These are phyloP conservation scores for Heterobasidion irregulare DNA, from an alignment of 1,284 basidiomycete genomes.

Conservation along the genomic window DNA sequence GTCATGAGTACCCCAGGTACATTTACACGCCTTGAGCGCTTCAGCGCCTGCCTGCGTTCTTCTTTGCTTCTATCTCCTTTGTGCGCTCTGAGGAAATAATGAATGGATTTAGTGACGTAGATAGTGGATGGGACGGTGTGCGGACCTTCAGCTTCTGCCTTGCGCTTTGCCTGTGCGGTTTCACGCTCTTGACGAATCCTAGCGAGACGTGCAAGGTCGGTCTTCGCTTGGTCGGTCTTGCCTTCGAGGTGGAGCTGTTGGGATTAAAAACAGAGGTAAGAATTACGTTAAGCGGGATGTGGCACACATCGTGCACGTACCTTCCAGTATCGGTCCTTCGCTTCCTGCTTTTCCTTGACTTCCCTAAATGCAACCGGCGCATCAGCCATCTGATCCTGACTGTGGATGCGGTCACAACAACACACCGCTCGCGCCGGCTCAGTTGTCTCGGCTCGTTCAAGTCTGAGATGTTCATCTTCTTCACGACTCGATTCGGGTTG, in stretches of 20 bases:
- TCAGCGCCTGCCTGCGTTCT: conserved; percentile 12
- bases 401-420: conserved; percentile 4
- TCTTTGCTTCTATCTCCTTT: conserved; percentile 35
- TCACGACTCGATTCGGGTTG: conserved; percentile 63
- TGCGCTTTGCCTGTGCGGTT: conserved; percentile 74
- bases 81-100: conserved; percentile 20
- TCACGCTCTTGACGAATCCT: conserved; percentile 84
- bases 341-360: conserved; percentile 83
- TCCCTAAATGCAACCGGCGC: conserved; percentile 42
- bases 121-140: not conserved
- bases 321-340: conserved; percentile 82
- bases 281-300: conserved; percentile 6
- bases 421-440: conserved; percentile 62
- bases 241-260: conserved; percentile 61
- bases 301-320: conserved; percentile 24
- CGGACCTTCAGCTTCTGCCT: conserved; percentile 78
- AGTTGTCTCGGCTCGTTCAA: conserved; percentile 46
- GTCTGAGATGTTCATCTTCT: conserved; percentile 62
- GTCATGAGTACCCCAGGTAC: not conserved
- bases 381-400: conserved; percentile 3
- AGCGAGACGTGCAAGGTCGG: conserved; percentile 79
- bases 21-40: not conserved
- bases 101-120: not conserved
- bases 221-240: conserved; percentile 84
- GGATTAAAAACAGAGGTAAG: not conserved